Base-by-base conservation (phyloP, 805 yeast genomes). In the Blastobotrys mokoenaii region DNA sequence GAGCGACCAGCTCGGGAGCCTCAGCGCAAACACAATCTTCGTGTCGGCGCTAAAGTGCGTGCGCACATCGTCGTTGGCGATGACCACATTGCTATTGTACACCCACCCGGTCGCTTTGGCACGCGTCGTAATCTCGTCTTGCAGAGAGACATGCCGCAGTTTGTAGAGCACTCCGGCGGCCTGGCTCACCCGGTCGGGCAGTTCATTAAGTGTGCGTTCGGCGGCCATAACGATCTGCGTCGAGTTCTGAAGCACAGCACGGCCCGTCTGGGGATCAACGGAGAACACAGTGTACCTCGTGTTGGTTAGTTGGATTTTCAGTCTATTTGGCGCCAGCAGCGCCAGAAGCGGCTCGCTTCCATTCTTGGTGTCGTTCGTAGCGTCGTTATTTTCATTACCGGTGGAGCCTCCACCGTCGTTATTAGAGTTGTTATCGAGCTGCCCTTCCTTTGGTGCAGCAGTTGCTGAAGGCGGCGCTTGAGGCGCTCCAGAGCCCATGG, bases 71-170 rank as follows among this genome's bases (percentile, higher is more conserved):
- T 66, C 68, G 2, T 70, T 68, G 2, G 70, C 64, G 25, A 84
- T 55, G 29, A 64, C 68, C 40, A 83, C 69, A 35, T 76, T 70
- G 35, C 74, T 76, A 51, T 76, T 76, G n/a, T 69, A 66, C 4
- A 76, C 70, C 93, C 93, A 84, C 25, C 81, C 84, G 0, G 80
- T 74, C 0, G 85, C 81, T 32, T 70, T 67, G 45, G 85, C 71
- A 49, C 80, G 70, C 7, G 76, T 71, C 10, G 74, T 64, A 25
- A 80, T 65, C 46, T 80, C 82, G 38, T 69, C 65, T 46, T 68
- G 67, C 44, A 71, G 69, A 2, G 73, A 69, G 31, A 75, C 72
- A 27, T 77, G 60, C 39, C 79, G 67, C 40, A 82, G 62, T 33
- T 66, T 70, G 27, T 74, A 60, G 33, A 82, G 50, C 31, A 65